A percentile compares a stretch with the other conserved stretches of the same genome.
Evolutionary conservation across 306 rosid species (phyloP).

Genomic region (Corylus heterophylla): DNA sequence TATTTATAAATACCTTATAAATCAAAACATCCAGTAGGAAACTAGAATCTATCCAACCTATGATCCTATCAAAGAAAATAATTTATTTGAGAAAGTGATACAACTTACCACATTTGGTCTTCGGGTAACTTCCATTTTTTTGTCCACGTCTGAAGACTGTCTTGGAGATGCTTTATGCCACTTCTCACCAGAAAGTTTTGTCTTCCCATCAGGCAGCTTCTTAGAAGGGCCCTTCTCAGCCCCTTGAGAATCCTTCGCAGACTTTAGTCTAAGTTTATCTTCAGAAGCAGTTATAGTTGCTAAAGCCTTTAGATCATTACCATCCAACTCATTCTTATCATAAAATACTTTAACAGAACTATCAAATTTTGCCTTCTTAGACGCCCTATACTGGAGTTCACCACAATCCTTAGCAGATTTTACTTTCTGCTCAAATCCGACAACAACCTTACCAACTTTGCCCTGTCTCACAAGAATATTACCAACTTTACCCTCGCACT

Average conservation of each 20-base stretch:
- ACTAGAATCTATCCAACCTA: not conserved
- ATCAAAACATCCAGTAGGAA: not conserved
- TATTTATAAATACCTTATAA: too few relatives aligned
- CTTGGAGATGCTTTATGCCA: conserved; percentile 36
- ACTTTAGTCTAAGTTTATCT: conserved; percentile 28
- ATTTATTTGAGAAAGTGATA: too few relatives aligned
- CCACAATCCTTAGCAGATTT: conserved; percentile 13
- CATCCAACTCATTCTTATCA: conserved; percentile 28
- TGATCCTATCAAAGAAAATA: not conserved
- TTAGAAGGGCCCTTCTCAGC: conserved; percentile 42
- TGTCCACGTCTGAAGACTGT: conserved; percentile 21
- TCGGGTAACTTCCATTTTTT: conserved; percentile 47
- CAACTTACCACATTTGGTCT: conserved; percentile 62
- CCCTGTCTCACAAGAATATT: too few relatives aligned
- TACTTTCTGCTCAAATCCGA: not conserved
- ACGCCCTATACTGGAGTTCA: conserved; percentile 32
- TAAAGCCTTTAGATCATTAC: conserved; percentile 25
- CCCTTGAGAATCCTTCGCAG: conserved; percentile 31
- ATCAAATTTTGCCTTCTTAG: conserved; percentile 47
- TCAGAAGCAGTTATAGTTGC: conserved; percentile 15
- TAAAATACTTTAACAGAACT: conserved; percentile 28
- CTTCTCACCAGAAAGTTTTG: conserved; percentile 32
- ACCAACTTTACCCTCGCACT: too few relatives aligned
- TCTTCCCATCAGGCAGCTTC: conserved; percentile 39
- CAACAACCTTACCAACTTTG: too few relatives aligned